Conservation (phyloP, 1,139 yeast genomes). For the Suhomyces ambrosiae region DNA sequence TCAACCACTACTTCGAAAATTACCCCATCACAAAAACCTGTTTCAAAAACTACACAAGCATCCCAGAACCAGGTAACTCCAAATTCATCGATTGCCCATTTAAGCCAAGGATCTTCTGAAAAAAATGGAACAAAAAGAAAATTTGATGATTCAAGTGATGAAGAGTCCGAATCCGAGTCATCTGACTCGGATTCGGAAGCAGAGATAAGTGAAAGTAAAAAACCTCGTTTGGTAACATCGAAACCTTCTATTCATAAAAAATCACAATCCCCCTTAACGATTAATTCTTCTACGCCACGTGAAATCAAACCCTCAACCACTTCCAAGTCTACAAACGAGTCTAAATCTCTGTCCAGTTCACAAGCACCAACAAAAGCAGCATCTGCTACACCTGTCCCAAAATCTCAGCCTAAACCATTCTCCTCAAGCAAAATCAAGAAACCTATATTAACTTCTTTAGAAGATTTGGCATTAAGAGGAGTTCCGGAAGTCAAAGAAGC, state of each 20-base stretch:
- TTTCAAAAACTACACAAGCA: constrained; percentile 6
- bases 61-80: not conserved
- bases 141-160: constrained; percentile 17
- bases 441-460: constrained; percentile 50
- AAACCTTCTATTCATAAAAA: constrained; percentile 11
- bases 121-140: constrained; percentile 11
- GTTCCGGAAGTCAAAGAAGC: constrained; percentile 62
- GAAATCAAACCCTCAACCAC: not conserved
- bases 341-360: too few species aligned
- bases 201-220: constrained; percentile 15
- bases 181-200: constrained; percentile 21
- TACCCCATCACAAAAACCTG: constrained; percentile 1
- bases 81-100: not conserved
- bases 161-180: constrained; percentile 13
- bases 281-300: not conserved
- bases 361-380: too few species aligned
- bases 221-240: constrained; percentile 19
- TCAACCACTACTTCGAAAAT: not conserved
- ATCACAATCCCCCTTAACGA: constrained; percentile 3
- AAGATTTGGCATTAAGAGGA: constrained; percentile 60
- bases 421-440: constrained; percentile 20
- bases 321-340: too few species aligned
- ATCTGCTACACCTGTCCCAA: not conserved
- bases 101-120: not conserved
- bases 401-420: not conserved